These are phyloP conservation scores for Globisporangium barbulae DNA, from an alignment of 352 stramenopile species.

Conservation along the genomic window DNA sequence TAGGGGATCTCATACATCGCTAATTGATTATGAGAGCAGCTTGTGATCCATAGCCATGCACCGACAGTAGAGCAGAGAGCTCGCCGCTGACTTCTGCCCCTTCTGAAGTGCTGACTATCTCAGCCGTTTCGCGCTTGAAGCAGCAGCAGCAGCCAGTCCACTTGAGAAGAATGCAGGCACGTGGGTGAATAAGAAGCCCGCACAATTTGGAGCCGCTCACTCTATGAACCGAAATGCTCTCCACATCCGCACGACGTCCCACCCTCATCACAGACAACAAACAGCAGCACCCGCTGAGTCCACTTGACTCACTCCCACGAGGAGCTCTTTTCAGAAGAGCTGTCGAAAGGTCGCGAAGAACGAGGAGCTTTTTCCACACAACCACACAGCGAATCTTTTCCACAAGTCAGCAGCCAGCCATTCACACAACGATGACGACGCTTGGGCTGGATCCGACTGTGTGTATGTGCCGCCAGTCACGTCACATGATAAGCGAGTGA, in stretches of 20 bases:
- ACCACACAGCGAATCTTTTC: background rate
- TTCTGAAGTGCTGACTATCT: slow-evolving; percentile 14
- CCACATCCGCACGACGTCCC: background rate
- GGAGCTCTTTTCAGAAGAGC: background rate
- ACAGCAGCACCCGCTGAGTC: background rate
- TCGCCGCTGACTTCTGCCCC: background rate
- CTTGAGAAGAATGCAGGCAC: background rate
- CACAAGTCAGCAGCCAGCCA: background rate
- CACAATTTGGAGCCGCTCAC: background rate
- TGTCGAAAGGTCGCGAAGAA: background rate
- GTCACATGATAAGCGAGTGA: too few relatives aligned
- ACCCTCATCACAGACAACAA: background rate
- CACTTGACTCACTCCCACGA: background rate
- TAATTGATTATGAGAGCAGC: background rate
- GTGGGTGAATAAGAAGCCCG: background rate
- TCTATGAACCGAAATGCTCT: background rate
- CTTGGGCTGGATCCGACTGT: too few relatives aligned
- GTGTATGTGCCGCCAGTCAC: too few relatives aligned
- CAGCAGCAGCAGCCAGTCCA: background rate
- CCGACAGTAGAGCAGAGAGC: background rate
- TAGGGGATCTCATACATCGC: background rate
- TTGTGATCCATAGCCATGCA: background rate
- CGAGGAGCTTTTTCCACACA: too few relatives aligned
- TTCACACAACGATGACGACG: background rate
- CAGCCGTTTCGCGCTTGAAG: background rate